Evolutionary conservation across 352 stramenopile genomes (phyloP).

Genomic region (Pythium aristosporum): DNA sequence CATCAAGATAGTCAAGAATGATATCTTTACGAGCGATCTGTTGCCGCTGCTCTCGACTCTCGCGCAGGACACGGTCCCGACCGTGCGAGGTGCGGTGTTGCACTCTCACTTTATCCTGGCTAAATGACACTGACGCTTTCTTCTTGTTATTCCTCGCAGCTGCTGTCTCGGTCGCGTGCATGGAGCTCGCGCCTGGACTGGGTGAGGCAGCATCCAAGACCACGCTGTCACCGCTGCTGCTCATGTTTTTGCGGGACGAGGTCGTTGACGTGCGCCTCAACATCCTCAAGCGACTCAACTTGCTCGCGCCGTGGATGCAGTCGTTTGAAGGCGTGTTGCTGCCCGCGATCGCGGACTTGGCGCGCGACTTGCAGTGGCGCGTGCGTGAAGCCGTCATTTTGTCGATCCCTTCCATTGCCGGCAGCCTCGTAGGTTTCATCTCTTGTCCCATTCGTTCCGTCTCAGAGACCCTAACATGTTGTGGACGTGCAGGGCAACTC

Average conservation of each 20-base stretch:
- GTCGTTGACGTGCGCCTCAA: conserved; percentile 94
- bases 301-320: conserved; percentile 88
- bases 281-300: conserved; percentile 93
- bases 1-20: conserved; percentile 89
- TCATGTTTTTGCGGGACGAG: conserved; percentile 85
- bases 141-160: conserved; percentile 29
- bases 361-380: conserved; percentile 92
- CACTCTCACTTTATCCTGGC: conserved; percentile 10
- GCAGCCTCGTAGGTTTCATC: conserved; percentile 69
- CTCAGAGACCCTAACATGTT: conserved; percentile 22
- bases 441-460: too few relatives aligned
- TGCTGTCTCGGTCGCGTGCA: conserved; percentile 81
- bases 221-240: conserved; percentile 68
- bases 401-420: conserved; percentile 89
- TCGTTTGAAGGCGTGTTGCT: conserved; percentile 81
- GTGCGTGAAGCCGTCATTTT: conserved; percentile 91
- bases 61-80: conserved; percentile 90
- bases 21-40: conserved; percentile 90
- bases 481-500: conserved; percentile 46
- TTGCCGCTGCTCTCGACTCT: conserved; percentile 88
- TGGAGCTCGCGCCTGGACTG: conserved; percentile 93
- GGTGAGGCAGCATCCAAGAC: conserved; percentile 89
- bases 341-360: conserved; percentile 89
- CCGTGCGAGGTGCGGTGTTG: conserved; percentile 67
- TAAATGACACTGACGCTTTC: not conserved